Conservation (phyloP, 1,139 yeast genomes). For the Saccharomyces hybrid region DNA sequence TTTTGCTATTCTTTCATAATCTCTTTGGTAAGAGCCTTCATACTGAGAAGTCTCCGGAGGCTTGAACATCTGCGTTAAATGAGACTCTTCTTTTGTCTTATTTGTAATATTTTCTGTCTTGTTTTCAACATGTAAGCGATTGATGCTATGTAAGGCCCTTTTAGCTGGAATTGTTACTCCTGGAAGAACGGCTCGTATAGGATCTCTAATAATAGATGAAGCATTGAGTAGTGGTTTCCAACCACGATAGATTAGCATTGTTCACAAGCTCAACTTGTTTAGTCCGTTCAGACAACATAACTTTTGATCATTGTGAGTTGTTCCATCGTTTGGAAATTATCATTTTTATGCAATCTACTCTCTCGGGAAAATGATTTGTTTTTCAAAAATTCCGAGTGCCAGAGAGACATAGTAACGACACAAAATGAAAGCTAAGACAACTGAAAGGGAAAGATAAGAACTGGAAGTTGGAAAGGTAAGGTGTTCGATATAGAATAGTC, state of each 20-base stretch:
- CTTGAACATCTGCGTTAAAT: slow-evolving; percentile 33
- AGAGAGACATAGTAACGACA: not conserved
- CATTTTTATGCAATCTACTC: not conserved
- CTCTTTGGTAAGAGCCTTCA: slow-evolving; percentile 89
- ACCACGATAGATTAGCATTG: not conserved
- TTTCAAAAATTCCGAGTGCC: not conserved
- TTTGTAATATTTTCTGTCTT: slow-evolving; percentile 54
- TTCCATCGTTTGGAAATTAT: not conserved
- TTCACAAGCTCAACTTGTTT: too few relatives aligned
- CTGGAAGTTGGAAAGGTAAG: not conserved
- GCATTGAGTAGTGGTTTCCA: not conserved
- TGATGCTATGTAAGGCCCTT: not conserved
- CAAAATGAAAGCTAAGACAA: not conserved
- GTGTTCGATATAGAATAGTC: not conserved
- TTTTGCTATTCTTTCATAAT: slow-evolving; percentile 65
- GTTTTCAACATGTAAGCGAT: slow-evolving; percentile 30
- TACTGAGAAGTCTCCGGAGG: slow-evolving; percentile 51
- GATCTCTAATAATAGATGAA: not conserved
- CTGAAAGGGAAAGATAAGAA: too few relatives aligned
- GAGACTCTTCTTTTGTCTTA: slow-evolving; percentile 64
- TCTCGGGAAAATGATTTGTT: not conserved
- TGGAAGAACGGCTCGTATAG: not conserved
- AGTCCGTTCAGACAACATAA: not conserved
- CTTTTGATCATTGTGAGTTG: not conserved
- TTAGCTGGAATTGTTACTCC: not conserved